Evolutionary conservation across 345 rosid species (phyloP).

Genomic region (Aurinia saxatilis): DNA sequence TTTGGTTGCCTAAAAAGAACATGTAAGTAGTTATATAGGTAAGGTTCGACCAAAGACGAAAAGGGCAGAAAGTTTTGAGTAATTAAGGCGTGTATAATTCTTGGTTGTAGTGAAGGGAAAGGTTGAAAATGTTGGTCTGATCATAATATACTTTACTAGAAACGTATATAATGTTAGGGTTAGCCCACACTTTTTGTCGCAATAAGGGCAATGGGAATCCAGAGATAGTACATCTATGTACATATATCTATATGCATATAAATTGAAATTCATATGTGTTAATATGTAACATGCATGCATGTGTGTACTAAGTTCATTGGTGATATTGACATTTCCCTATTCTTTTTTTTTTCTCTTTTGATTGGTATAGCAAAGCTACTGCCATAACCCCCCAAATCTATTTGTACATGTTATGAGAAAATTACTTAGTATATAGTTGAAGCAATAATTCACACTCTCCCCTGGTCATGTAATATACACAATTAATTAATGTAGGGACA

Average conservation of each 20-base stretch:
- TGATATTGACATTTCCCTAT: slow-evolving; percentile 38
- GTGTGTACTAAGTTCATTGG: slow-evolving; percentile 26
- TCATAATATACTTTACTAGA: background rate
- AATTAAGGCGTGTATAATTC: slow-evolving; percentile 11
- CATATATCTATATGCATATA: background rate
- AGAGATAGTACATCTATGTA: slow-evolving; percentile 7
- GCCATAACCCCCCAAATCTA: slow-evolving; percentile 7
- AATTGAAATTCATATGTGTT: background rate
- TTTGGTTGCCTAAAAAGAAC: background rate
- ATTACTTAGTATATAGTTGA: background rate
- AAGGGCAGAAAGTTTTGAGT: background rate
- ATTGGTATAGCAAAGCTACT: slow-evolving; percentile 8
- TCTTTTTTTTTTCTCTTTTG: slow-evolving; percentile 11
- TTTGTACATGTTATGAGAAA: no score
- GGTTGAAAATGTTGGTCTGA: slow-evolving; percentile 12
- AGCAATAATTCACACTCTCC: slow-evolving; percentile 1
- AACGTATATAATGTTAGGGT: slow-evolving; percentile 20
- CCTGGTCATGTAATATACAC: background rate
- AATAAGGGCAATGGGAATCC: slow-evolving; percentile 10
- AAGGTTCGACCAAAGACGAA: background rate
- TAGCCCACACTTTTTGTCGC: slow-evolving; percentile 30
- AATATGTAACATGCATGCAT: slow-evolving; percentile 19
- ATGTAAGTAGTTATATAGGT: background rate
- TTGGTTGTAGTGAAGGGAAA: no score
- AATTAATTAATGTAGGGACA: no score